Conservation (phyloP, 306 rosid species). For the Cucurbita pepo region DNA sequence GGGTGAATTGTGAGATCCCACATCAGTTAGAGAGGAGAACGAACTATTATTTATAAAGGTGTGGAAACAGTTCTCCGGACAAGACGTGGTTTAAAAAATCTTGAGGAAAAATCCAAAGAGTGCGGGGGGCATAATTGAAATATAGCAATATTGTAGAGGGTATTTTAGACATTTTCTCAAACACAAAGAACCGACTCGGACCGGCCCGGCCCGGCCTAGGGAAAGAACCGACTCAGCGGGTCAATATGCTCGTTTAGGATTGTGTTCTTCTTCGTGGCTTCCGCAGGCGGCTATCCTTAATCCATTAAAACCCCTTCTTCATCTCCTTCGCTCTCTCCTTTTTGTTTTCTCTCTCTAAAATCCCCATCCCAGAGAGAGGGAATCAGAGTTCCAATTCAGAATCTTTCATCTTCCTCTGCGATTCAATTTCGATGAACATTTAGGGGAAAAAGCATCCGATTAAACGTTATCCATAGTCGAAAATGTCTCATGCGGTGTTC, state of each 20-base stretch:
- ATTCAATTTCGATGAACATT: slow-evolving; percentile 1
- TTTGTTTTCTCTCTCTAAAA: slow-evolving; percentile 21
- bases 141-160: too few relatives aligned
- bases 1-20: too few relatives aligned
- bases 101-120: too few relatives aligned
- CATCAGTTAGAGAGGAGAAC: too few relatives aligned
- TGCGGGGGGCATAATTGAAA: too few relatives aligned
- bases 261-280: slow-evolving; percentile 22
- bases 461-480: neutral
- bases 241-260: slow-evolving; percentile 13
- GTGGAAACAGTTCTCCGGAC: too few relatives aligned
- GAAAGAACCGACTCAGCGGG: slow-evolving; percentile 18
- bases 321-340: neutral
- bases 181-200: neutral
- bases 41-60: too few relatives aligned
- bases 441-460: neutral
- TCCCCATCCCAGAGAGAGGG: slow-evolving; percentile 3
- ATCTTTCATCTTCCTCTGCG: neutral
- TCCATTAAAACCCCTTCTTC: slow-evolving; percentile 11
- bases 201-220: neutral
- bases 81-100: too few relatives aligned
- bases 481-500: slow-evolving; percentile 48
- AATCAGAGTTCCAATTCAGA: neutral
- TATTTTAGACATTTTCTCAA: too few relatives aligned
- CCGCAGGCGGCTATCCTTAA: slow-evolving; percentile 13